Base-by-base conservation (phyloP, 2,329 filamentous ascomycete species). In the Sclerotinia sclerotiorum region DNA sequence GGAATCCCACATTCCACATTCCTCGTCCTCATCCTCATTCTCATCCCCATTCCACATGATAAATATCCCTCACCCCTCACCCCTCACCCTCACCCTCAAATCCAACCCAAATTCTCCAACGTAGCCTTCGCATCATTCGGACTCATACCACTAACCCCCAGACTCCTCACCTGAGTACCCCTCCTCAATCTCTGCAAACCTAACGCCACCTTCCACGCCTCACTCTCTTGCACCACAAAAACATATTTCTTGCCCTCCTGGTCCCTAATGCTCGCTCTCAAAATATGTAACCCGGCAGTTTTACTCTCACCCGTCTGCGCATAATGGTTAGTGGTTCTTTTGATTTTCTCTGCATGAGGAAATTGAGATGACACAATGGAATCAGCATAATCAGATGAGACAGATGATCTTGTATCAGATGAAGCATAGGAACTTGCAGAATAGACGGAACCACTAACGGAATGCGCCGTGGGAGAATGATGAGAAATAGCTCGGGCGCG, bases 191-290 rank as follows among this genome's bases (percentile, higher is more conserved):
- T 82, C 76, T 88, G 85, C 73, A 91, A 76, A 2, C 86, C 88
- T 48, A 85, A 80, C 1, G 86, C 82, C 32, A 91, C 80, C 82
- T 91, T 91, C 88, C 88, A 90, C 39, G 84, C 84, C 77, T 91
- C 88, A 70, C 87, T 83, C 75, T 90, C 87, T 52, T 83, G 81
- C 46, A 90, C 79, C 13, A 90, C 83, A 75, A 90, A 90, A 48
- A 90, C 77, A 74, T 86, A 90, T 48, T 87, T 83, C 79, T 88
- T 89, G 55, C 86, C 87, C 70, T 90, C 88, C 72, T 88, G 86
- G 74, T 91, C 88, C 67, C 87, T 81, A 69, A 90, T 82, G 19
- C 84, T 88, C 29, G 87, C 88, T 63, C 88, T 84, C 68, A 91
- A 78, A 13, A 91, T 77, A 76, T 90, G 88, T 65, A 88, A 77